A percentile compares a stretch with the other conserved stretches of the same genome.
phyloP scores from a whole-genome alignment of 495 filamentous ascomycete species.

The Parathielavia hyrcaniae region DNA sequence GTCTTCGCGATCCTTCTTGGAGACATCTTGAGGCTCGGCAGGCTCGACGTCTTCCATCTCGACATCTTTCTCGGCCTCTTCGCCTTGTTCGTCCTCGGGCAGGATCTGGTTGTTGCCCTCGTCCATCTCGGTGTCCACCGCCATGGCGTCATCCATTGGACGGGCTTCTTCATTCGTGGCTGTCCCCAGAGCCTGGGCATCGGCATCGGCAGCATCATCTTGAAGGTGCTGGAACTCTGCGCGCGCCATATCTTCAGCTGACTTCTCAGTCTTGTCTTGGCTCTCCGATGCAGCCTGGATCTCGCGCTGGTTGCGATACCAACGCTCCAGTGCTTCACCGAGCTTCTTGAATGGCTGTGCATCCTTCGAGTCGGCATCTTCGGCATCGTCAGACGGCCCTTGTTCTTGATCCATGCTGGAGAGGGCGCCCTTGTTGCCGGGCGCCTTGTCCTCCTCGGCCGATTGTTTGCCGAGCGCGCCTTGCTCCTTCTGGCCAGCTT shows the following conservation, averaged over 20 bases:
- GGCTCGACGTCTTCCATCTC: constrained; percentile 38
- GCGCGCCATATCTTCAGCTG: constrained; percentile 44
- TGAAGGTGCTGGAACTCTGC: constrained; percentile 83
- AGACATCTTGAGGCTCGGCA: constrained; percentile 34
- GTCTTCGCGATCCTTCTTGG: constrained; percentile 40
- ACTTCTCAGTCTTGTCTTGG: constrained; percentile 45
- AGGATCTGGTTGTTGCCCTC: constrained; percentile 46
- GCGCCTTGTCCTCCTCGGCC: constrained; percentile 45
- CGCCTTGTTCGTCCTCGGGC: constrained; percentile 54
- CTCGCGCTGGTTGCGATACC: constrained; percentile 76
- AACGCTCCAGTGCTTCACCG: constrained; percentile 86
- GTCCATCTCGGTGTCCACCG: constrained; percentile 64
- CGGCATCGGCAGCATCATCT: constrained; percentile 68
- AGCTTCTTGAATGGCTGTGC: constrained; percentile 78
- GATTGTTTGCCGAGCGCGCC: constrained; percentile 46
- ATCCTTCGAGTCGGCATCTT: constrained; percentile 42
- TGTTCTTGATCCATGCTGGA: constrained; percentile 50
- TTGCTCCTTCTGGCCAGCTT: constrained; percentile 42
- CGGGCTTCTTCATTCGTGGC: constrained; percentile 80
- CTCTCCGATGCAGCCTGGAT: constrained; percentile 64
- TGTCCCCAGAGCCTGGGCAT: constrained; percentile 85
- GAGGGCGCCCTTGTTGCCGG: constrained; percentile 45
- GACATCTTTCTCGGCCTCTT: constrained; percentile 42
- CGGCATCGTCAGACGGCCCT: constrained; percentile 40
- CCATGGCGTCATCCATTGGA: constrained; percentile 77